These are phyloP conservation scores for Sugiyamaella lignohabitans DNA, from an alignment of 805 yeast species.

Conservation along the genomic window DNA sequence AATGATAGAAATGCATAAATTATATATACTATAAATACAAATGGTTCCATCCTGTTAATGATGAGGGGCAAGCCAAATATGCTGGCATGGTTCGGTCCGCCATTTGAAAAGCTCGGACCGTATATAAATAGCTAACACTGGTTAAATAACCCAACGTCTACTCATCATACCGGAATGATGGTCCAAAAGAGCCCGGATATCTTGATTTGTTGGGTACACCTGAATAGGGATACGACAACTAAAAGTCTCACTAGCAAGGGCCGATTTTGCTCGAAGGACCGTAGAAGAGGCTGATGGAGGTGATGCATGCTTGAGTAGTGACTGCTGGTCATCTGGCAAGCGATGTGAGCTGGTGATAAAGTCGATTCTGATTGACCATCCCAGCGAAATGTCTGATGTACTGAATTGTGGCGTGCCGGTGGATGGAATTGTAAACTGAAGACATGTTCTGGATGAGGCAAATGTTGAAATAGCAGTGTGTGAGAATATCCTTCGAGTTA, in stretches of 20 bases:
- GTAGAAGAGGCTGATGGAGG: neutral
- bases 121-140: too few species aligned
- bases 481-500: constrained; percentile 25
- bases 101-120: neutral
- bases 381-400: constrained; percentile 27
- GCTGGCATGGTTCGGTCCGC: neutral
- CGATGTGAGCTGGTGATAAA: constrained; percentile 23
- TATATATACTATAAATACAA: too few species aligned
- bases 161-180: constrained; percentile 11
- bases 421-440: constrained; percentile 31
- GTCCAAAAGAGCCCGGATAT: constrained; percentile 42
- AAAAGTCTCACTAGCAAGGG: constrained; percentile 26
- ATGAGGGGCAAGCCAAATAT: too few species aligned
- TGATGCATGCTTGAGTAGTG: neutral
- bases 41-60: too few species aligned
- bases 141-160: constrained; percentile 6
- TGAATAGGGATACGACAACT: constrained; percentile 41
- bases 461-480: constrained; percentile 23
- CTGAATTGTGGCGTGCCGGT: constrained; percentile 32
- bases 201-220: constrained; percentile 41
- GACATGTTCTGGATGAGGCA: constrained; percentile 19
- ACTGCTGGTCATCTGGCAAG: neutral
- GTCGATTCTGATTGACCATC: constrained; percentile 30
- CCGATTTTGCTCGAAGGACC: constrained; percentile 11
- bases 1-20: neutral